Evolutionary conservation across 2,329 filamentous ascomycete species (phyloP), one percentile per base, ranked within the genome.

Genomic region (Penicillium sp.): DNA sequence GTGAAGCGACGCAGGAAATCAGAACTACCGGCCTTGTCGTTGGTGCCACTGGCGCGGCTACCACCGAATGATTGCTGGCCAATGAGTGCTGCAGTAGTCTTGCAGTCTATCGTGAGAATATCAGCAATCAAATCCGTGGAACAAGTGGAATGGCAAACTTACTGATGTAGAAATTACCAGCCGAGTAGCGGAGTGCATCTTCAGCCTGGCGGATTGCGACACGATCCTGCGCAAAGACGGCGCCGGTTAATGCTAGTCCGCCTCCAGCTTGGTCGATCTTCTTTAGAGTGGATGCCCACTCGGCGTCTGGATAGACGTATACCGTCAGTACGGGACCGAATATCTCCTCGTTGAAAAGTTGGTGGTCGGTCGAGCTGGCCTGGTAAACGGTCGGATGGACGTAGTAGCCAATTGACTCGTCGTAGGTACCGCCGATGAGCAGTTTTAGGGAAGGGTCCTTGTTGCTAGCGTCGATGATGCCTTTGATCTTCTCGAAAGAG

Each of bases 361-460:
- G 72, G 69, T 92, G 85, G 39, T 74, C 65, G 0, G 84, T 79
- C 61, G 82, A 80, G 34, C 72, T 78, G 28, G 84, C 82, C 42
- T 73, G 65, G 71, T 89, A 92, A 57, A 93, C 74, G 43, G 86
- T 90, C 2, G 86, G 86, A 63, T 84, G 74, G 54, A 93, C 76
- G 66, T 77, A 93, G 71, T 81, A 93, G 39, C 86, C 87, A 61
- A 79, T 79, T 47, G 75, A 80, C 41, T 75, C 76, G 61, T 90
- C 84, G 61, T 88, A 82, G 48, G 74, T 81, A 47, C 86, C 87
- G 29, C 86, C 87, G 0, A 74, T 75, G 14, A 93, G 61, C 2
- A 88, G 71, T 58, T 82, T 74, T 12, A 93, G 71, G 40, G 82
- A 76, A 3, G 70, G 63, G 62, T 90, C 85, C 16, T 72, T 71